Evolutionary conservation across 2,329 filamentous ascomycete species (phyloP).

Genomic region (Aspergillus sergii): DNA sequence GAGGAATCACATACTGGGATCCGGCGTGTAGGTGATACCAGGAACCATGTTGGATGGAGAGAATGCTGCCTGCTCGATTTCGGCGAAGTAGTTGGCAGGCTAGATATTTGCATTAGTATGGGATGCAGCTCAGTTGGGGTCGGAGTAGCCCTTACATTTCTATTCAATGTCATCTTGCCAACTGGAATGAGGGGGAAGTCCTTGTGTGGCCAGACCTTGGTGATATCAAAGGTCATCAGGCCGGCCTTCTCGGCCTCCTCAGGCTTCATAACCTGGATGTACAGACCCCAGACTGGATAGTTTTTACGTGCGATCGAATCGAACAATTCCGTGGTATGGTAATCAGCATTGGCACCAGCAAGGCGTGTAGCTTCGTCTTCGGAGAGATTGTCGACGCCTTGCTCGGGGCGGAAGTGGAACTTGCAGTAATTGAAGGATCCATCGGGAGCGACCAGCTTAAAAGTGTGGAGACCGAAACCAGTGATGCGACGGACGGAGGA

Average conservation of each 20-base stretch:
- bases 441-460: conserved; percentile 37
- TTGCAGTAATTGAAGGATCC: conserved; percentile 62
- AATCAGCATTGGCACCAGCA: conserved; percentile 60
- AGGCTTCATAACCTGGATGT: conserved; percentile 58
- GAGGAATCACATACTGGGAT: conserved; percentile 51
- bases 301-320: conserved; percentile 62
- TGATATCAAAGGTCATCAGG: conserved; percentile 60
- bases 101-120: conserved; percentile 12
- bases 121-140: not conserved
- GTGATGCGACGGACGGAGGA: conserved; percentile 52
- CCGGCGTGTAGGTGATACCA: conserved; percentile 63
- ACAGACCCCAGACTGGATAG: conserved; percentile 59
- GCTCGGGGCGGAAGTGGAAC: conserved; percentile 61
- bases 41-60: conserved; percentile 66
- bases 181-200: conserved; percentile 54
- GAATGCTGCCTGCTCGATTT: conserved; percentile 70
- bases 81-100: conserved; percentile 63
- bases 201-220: conserved; percentile 57
- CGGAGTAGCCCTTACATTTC: conserved; percentile 41
- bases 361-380: conserved; percentile 55
- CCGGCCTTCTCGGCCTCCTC: conserved; percentile 52
- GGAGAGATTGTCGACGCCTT: conserved; percentile 58
- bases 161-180: conserved; percentile 55
- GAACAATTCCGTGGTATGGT: conserved; percentile 61
- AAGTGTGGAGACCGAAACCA: conserved; percentile 48